Base-by-base conservation (phyloP, 768 basidiomycete genomes). In the Gelatoporia subvermispora region DNA sequence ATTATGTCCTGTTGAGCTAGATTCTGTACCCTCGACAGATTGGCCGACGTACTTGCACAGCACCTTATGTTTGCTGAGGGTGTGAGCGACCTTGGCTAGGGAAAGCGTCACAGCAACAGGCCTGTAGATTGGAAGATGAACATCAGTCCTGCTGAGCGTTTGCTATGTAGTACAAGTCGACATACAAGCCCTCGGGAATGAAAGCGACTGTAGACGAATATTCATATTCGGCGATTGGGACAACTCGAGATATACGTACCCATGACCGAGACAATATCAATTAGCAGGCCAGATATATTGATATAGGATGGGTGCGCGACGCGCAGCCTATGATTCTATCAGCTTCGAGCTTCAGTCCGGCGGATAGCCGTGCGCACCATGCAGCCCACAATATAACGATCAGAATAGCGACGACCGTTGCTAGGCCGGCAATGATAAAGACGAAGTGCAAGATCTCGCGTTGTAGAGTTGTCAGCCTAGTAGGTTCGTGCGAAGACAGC, bases 391-490 rank as follows among this genome's bases (percentile, higher is more conserved):
- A 18, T 2, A 47, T 73, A 42, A 78, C 73, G 50, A 81, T 75
- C 15, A 76, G 41, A 35, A 72, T 31, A n/a, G 75, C 73, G 13
- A 78, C 65, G 11, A 58, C 35, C 10, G 71, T 51, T 1, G 79
- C 78, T 36, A 79, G 57, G 22, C 64, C 52, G 1, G 73, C 72
- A 47, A 81, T 80, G 50, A 79, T 72, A 15, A 72, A 47, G 17
- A 82, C 76, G 55, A 82, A 78, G 34, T 76, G 72, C 13, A 75
- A 55, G 49, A 84, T 74, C 56, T 83, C 81, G 8, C 65, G 60
- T 48, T 82, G 76, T 15, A 83, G 62, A 2, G 78, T 78, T 3
- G 79, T 80, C 50, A 47, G 20, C 3, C 46, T 23, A 1, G 46
- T 35, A 41, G 46, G 23, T 18, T 47, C 46, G 25, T 39, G 38